phyloP scores from a whole-genome alignment of 306 rosid species.

The Carpinus fangiana region DNA sequence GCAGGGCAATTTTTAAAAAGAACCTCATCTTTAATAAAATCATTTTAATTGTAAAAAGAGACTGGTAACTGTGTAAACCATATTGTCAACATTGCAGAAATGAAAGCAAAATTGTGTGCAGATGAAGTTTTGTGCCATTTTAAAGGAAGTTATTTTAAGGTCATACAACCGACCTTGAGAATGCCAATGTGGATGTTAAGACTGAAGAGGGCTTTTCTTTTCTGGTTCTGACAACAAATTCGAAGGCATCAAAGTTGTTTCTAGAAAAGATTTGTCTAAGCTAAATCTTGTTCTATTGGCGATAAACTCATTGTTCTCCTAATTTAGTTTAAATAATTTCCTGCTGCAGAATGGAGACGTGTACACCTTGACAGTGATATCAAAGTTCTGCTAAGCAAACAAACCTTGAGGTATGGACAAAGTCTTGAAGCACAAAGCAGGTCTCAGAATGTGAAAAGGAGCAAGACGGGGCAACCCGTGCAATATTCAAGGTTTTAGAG shows the following conservation, averaged over 20 bases:
- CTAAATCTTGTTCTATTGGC: neutral
- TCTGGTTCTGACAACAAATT: neutral
- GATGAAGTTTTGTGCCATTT: neutral
- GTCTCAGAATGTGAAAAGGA: slow-evolving; percentile 1
- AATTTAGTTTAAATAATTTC: slow-evolving; percentile 1
- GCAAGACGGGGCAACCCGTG: slow-evolving; percentile 3
- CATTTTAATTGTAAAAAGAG: too few relatives aligned
- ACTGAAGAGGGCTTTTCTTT: neutral
- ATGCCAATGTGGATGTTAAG: neutral
- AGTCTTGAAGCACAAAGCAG: neutral
- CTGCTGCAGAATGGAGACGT: neutral
- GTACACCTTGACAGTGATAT: neutral
- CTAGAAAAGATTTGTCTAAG: neutral
- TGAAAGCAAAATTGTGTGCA: neutral
- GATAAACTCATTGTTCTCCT: neutral
- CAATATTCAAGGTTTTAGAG: slow-evolving; percentile 6
- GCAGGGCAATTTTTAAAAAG: too few relatives aligned
- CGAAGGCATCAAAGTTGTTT: neutral
- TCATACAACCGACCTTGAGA: neutral
- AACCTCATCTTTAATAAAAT: too few relatives aligned
- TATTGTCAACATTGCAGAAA: neutral
- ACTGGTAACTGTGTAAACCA: too few relatives aligned
- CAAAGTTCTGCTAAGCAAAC: neutral
- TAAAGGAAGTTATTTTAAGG: neutral
- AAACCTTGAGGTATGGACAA: neutral